phyloP scores from a whole-genome alignment of 345 rosid species.

The Heritiera fomes region DNA sequence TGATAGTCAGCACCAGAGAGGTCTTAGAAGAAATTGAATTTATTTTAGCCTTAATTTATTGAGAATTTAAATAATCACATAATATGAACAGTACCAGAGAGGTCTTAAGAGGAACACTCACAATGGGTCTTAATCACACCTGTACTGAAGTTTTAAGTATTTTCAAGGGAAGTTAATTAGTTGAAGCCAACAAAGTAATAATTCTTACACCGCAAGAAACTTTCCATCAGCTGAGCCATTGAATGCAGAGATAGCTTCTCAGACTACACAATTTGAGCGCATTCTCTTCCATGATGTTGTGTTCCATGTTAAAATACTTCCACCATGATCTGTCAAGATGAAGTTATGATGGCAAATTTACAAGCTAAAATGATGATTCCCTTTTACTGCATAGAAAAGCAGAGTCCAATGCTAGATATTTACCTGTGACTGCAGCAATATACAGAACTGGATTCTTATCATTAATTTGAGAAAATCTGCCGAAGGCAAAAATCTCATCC shows the following conservation, averaged over 20 bases:
- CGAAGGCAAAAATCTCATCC: conserved; percentile 79
- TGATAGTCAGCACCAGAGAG: not conserved
- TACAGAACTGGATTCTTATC: conserved; percentile 55
- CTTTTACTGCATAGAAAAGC: not conserved
- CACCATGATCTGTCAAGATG: conserved; percentile 53
- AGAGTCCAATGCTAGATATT: conserved; percentile 11
- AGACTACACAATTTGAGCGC: conserved; percentile 50
- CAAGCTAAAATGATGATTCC: not conserved
- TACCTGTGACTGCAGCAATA: conserved; percentile 80
- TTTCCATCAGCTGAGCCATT: conserved; percentile 82
- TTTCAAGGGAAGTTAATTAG: not conserved
- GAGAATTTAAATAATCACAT: not conserved
- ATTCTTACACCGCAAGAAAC: conserved; percentile 68
- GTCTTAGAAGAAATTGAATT: not conserved
- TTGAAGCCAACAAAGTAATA: conserved; percentile 9
- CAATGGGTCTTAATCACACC: not conserved
- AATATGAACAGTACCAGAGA: not conserved
- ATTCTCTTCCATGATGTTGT: conserved; percentile 66
- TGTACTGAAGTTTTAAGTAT: not conserved
- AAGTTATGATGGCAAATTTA: conserved; percentile 10
- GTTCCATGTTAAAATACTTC: conserved; percentile 71
- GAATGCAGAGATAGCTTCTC: conserved; percentile 62
- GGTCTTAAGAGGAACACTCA: not conserved
- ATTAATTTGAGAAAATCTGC: conserved; percentile 65
- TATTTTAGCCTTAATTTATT: not conserved